A percentile compares a stretch with the other conserved stretches of the same genome.
Evolutionary conservation across 768 basidiomycete species (phyloP).

Genomic region (Boletales sp.): DNA sequence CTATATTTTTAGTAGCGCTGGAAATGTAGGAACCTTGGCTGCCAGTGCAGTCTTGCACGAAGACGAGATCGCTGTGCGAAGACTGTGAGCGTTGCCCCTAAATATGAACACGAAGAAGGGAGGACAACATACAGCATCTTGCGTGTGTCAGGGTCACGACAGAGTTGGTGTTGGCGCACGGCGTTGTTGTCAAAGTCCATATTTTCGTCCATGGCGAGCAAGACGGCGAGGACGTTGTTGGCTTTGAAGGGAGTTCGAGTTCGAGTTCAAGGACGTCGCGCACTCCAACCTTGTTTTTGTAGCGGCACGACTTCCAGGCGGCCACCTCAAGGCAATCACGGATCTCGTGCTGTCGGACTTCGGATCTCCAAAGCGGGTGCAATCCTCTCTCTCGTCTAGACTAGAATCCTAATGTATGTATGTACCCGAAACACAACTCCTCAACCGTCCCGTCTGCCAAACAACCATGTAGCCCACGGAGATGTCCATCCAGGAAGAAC

Average conservation of each 20-base stretch:
- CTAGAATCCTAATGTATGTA: background rate
- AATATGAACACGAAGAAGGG: conserved; percentile 3
- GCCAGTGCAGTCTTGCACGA: conserved; percentile 94
- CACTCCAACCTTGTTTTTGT: conserved; percentile 13
- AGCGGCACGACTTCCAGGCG: conserved; percentile 23
- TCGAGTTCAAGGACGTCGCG: conserved; percentile 8
- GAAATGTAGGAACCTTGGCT: conserved; percentile 87
- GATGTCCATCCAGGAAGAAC: conserved; percentile 51
- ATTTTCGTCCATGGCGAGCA: conserved; percentile 67
- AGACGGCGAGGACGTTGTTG: conserved; percentile 4
- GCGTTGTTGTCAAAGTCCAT: conserved; percentile 60
- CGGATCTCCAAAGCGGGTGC: conserved; percentile 26
- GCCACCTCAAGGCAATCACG: conserved; percentile 35
- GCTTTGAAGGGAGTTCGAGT: too few relatives aligned
- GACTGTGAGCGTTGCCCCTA: conserved; percentile 17
- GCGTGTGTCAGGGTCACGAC: conserved; percentile 31
- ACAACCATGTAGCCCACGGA: conserved; percentile 65
- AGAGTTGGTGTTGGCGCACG: conserved; percentile 31
- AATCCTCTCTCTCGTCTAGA: conserved; percentile 11
- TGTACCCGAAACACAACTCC: conserved; percentile 3
- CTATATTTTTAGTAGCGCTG: conserved; percentile 96
- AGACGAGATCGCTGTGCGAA: conserved; percentile 76
- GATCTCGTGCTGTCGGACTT: conserved; percentile 32
- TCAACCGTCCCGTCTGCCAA: conserved; percentile 46
- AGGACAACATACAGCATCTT: conserved; percentile 82